Base-by-base conservation (phyloP, 2,329 filamentous ascomycete species). In the Colletotrichum coccodes region DNA sequence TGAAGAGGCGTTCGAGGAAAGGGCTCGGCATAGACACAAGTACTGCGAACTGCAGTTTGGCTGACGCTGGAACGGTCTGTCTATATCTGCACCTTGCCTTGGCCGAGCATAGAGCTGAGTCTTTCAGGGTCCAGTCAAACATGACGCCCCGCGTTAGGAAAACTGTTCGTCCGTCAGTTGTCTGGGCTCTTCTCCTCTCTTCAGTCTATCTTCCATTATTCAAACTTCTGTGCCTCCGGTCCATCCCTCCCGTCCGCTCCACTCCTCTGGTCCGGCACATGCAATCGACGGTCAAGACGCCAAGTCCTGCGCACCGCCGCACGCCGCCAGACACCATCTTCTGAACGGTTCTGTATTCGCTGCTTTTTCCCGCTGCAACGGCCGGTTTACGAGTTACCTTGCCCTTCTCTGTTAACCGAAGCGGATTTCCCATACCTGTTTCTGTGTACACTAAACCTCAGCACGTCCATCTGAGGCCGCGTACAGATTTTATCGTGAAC, bases 241-340 rank as follows among this genome's bases (percentile, higher is more conserved):
- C 56, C 66, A 67, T 69, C 62, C 66, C 66, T 69, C 56, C 63
- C 61, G 66, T 57, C 66, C 66, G 54, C 65, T 65, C 65, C 60
- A 60, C 65, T 50, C 32, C 21, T 64, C 23, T 64, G 46, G 60
- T 30, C 53, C 60, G 65, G 65, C 60, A 68, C 46, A 59, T 68
- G 64, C 65, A 64, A 64, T 64, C 46, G 53, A 57, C 8, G 38
- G 23, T 30, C 38, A 26, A 53, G 14, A 58, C 40, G 64, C 60
- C 64, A 64, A 64, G 64, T 53, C 46, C 46, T 64, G 60, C 64
- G 60, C 47, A 68, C 46, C 53, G 60, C 47, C 52, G 54, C 46
- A 30, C 52, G 44, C 59, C 58, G 21, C 61, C 40, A 46, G 38
- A 60, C 57, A 61, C 47, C 63, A 61, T 42, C 32, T 44, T 40